A percentile compares a stretch with the other conserved stretches of the same genome.
phyloP scores from a whole-genome alignment of 352 stramenopile species.

The Phytophthora sansomeana region DNA sequence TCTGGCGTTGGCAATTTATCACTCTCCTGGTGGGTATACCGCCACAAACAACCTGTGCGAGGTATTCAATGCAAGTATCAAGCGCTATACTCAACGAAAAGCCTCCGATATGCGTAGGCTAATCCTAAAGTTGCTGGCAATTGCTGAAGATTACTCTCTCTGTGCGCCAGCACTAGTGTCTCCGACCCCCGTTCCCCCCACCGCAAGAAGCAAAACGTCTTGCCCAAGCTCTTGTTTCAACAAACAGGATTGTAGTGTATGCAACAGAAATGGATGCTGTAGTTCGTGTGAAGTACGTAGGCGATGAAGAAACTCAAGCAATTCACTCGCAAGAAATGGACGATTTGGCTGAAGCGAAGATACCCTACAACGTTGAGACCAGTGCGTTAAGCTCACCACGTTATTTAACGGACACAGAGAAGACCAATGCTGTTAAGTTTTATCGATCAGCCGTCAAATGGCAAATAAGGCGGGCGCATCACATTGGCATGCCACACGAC shows the following conservation, averaged over 20 bases:
- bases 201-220: no score
- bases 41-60: conserved; percentile 31
- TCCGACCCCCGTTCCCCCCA: no score
- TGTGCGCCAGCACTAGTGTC: no score
- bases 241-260: no score
- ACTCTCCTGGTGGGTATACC: conserved; percentile 11
- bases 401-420: background rate
- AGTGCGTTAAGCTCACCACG: no score
- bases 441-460: background rate
- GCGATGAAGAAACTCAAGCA: no score
- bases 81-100: conserved; percentile 18
- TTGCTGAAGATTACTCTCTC: background rate
- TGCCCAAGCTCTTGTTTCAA: no score
- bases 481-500: conserved; percentile 4
- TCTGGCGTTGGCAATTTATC: conserved; percentile 30
- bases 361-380: no score
- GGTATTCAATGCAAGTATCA: conserved; percentile 33
- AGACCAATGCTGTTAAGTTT: background rate
- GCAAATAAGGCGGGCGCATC: background rate
- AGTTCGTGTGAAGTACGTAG: no score
- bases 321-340: no score
- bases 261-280: no score
- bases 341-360: no score
- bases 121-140: conserved; percentile 8
- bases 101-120: background rate